Percentiles rank a stretch among this genome's conserved stretches.
Conservation (phyloP, 345 rosid species). For the Salix viminalis region DNA sequence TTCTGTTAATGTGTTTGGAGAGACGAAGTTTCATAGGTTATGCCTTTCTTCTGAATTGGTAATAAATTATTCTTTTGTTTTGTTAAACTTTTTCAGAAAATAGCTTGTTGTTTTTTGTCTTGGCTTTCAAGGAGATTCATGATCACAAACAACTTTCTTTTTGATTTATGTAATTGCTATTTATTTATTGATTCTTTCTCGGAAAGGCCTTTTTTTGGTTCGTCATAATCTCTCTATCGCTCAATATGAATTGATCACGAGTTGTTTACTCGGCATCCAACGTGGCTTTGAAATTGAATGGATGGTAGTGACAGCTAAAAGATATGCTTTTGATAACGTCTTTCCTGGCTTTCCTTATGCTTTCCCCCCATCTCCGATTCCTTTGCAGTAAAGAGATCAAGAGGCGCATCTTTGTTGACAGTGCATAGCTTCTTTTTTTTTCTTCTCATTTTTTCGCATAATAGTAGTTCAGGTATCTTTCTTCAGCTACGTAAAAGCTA, state of each 20-base stretch:
- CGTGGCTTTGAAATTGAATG: neutral
- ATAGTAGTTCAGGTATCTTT: neutral
- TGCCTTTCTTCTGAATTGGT: neutral
- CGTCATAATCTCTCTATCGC: neutral
- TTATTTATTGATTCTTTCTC: neutral
- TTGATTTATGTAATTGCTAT: neutral
- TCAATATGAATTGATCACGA: neutral
- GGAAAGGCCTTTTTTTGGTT: neutral
- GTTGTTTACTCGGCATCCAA: neutral
- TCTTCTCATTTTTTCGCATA: neutral
- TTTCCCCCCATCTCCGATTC: neutral
- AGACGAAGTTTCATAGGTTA: neutral
- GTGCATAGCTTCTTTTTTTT: neutral
- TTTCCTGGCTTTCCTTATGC: neutral
- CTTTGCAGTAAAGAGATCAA: neutral
- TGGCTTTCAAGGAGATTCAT: neutral
- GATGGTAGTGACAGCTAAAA: constrained; percentile 13
- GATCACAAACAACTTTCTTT: neutral
- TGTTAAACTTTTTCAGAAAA: neutral
- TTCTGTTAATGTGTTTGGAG: neutral
- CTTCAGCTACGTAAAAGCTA: neutral
- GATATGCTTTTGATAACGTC: neutral
- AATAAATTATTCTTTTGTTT: neutral
- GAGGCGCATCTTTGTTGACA: neutral
- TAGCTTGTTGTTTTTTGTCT: neutral